phyloP scores from a whole-genome alignment of 805 yeast genomes.

The Saccharomyces paradoxus region DNA sequence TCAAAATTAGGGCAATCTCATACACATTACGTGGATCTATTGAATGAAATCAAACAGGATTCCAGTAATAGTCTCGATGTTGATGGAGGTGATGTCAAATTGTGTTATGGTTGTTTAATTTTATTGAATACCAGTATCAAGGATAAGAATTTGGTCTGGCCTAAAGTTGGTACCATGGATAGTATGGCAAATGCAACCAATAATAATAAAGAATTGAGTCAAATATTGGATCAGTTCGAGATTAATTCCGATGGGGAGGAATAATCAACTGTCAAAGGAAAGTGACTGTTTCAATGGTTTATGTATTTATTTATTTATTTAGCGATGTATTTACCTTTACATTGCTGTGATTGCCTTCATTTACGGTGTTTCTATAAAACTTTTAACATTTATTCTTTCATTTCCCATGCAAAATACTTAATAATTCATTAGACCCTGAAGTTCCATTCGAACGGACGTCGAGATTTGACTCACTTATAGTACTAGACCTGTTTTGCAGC shows the following conservation, averaged over 20 bases:
- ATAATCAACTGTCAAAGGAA: background rate
- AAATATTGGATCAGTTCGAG: constrained; percentile 41
- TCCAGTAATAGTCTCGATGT: constrained; percentile 6
- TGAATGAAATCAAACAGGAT: constrained; percentile 12
- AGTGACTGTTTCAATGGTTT: background rate
- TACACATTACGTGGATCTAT: background rate
- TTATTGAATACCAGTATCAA: constrained; percentile 40
- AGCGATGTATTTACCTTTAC: background rate
- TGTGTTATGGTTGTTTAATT: constrained; percentile 75
- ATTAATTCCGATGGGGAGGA: constrained; percentile 34
- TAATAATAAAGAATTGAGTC: constrained; percentile 27
- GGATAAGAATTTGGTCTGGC: constrained; percentile 34
- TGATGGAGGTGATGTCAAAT: constrained; percentile 17
- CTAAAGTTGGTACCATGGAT: constrained; percentile 8
- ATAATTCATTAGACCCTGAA: constrained; percentile 19
- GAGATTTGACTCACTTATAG: constrained; percentile 1
- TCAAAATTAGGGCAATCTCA: constrained; percentile 15
- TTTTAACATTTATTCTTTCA: background rate
- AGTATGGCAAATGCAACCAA: constrained; percentile 8
- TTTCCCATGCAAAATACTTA: constrained; percentile 18
- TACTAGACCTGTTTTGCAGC: background rate
- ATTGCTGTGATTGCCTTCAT: background rate
- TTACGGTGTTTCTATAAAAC: background rate
- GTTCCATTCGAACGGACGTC: background rate
- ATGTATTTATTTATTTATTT: background rate